These are phyloP conservation scores for Boletus pseudo-olivaceus DNA, from an alignment of 768 basidiomycete genomes.

Conservation along the genomic window DNA sequence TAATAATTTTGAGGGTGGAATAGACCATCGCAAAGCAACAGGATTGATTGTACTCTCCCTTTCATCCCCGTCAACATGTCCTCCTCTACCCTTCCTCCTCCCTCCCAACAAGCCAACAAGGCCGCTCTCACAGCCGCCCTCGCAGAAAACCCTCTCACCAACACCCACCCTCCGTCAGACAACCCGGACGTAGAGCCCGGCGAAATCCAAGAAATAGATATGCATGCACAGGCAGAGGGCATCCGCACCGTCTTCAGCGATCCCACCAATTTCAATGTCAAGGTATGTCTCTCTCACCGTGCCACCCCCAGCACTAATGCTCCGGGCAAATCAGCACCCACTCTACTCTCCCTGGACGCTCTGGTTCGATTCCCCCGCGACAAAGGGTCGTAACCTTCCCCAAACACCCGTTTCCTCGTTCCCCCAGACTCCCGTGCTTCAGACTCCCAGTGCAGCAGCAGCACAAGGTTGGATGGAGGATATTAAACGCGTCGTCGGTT, in stretches of 20 bases:
- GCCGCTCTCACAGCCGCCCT: slow-evolving; percentile 75
- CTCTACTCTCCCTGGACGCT: slow-evolving; percentile 94
- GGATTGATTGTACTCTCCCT: neutral
- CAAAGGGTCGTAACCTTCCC: slow-evolving; percentile 85
- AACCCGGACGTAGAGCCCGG: slow-evolving; percentile 62
- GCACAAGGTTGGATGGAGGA: slow-evolving; percentile 98
- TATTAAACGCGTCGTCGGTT: slow-evolving; percentile 92
- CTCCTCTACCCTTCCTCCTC: slow-evolving; percentile 50
- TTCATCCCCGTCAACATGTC: slow-evolving; percentile 15
- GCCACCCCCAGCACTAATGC: neutral
- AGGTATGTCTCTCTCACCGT: slow-evolving; percentile 47
- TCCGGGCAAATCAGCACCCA: slow-evolving; percentile 61
- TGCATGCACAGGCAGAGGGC: slow-evolving; percentile 76
- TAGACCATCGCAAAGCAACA: slow-evolving; percentile 2
- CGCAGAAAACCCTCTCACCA: slow-evolving; percentile 45
- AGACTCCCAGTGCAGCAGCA: slow-evolving; percentile 68
- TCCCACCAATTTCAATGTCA: slow-evolving; percentile 92
- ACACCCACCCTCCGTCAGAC: slow-evolving; percentile 12
- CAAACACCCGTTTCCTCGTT: slow-evolving; percentile 79
- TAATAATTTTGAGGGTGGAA: neutral
- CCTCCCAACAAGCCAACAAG: slow-evolving; percentile 75
- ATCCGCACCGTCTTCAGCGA: slow-evolving; percentile 94
- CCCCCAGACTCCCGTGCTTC: slow-evolving; percentile 68
- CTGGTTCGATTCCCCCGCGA: slow-evolving; percentile 95
- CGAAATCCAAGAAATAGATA: slow-evolving; percentile 84